These are phyloP conservation scores for Epipyxis sp. DNA, from an alignment of 108 stramenopile genomes.

Conservation along the genomic window DNA sequence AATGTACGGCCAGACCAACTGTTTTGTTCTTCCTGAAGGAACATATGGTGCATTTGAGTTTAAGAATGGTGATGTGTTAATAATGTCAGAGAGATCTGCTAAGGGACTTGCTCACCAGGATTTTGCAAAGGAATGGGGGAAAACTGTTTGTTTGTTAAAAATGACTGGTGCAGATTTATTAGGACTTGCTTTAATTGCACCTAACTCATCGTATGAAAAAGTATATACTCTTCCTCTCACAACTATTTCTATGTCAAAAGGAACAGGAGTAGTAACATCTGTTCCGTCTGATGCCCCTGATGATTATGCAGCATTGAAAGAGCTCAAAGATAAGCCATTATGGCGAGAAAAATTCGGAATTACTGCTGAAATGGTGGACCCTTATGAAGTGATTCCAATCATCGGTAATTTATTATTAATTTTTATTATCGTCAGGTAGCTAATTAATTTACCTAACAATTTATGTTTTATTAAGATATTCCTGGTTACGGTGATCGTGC, in stretches of 20 bases:
- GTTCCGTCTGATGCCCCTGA: slow-evolving; percentile 98
- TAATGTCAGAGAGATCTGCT: slow-evolving; percentile 82
- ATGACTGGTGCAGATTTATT: slow-evolving; percentile 83
- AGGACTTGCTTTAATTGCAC: slow-evolving; percentile 81
- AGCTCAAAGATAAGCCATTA: slow-evolving; percentile 85
- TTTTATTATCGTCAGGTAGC: background rate
- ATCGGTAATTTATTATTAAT: slow-evolving; percentile 55
- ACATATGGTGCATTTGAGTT: slow-evolving; percentile 94
- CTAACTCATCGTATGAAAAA: slow-evolving; percentile 81
- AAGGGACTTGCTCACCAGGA: slow-evolving; percentile 47
- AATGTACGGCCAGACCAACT: slow-evolving; percentile 99
- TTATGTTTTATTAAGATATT: slow-evolving; percentile 56
- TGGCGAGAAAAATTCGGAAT: slow-evolving; percentile 91
- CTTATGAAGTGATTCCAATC: slow-evolving; percentile 91
- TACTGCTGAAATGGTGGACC: slow-evolving; percentile 83
- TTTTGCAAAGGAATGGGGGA: slow-evolving; percentile 72
- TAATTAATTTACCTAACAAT: background rate
- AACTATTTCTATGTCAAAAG: slow-evolving; percentile 95
- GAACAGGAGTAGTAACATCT: slow-evolving; percentile 95
- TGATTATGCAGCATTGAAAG: slow-evolving; percentile 89
- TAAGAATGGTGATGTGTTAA: slow-evolving; percentile 77
- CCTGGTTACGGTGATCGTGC: slow-evolving; percentile 80
- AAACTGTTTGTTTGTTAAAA: slow-evolving; percentile 66
- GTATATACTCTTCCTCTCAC: slow-evolving; percentile 94
- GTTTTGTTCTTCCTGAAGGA: slow-evolving; percentile 91